Base-by-base conservation (phyloP, 768 basidiomycete genomes). In the Boletales sp. region DNA sequence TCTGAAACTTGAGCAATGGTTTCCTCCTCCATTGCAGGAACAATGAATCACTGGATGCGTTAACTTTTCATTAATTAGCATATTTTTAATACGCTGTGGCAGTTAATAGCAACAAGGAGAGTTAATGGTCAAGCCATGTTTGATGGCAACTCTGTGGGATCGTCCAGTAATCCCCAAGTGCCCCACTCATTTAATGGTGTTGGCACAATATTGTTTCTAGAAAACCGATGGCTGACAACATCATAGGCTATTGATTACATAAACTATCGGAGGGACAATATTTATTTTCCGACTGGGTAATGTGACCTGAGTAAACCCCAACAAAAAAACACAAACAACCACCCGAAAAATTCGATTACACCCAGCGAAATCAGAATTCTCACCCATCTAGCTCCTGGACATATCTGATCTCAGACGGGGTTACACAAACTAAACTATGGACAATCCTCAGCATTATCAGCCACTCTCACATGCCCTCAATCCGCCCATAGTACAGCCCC, bases 401-500 rank as follows among this genome's bases (percentile, higher is more conserved):
- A 63, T 50, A 64, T 61, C 59, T 50, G 54, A 60, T 56, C 50
- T 37, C 32, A 40, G 46, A 19, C 37, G 40, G 40, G 47, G 50
- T 45, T 37, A 47, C 31, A 41, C 14, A 21, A 21, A 21, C 41
- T 43, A 27, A 19, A 21, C 21, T 51, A 76, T 78, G 76, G 75
- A 87, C 69, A 86, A 86, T 65, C 84, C 85, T 48, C 86, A 88
- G 64, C 84, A 85, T 54, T 87, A 90, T 70, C 86, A 87, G 54
- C 84, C 87, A 24, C 76, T 90, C 58, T 90, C 87, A 48, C 84
- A 87, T 73, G 87, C 87, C 38, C 74, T 90, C 35, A 74, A 86
- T 64, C 83, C 82, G 0, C 84, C 70, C 27, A 61, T 69, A 50
- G 54, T 63, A 24, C 69, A 58, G 36, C 65, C 61, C 3, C 54